These are phyloP conservation scores for Besnoitia besnoiti DNA, from an alignment of 169 alveolate species.

Conservation along the genomic window DNA sequence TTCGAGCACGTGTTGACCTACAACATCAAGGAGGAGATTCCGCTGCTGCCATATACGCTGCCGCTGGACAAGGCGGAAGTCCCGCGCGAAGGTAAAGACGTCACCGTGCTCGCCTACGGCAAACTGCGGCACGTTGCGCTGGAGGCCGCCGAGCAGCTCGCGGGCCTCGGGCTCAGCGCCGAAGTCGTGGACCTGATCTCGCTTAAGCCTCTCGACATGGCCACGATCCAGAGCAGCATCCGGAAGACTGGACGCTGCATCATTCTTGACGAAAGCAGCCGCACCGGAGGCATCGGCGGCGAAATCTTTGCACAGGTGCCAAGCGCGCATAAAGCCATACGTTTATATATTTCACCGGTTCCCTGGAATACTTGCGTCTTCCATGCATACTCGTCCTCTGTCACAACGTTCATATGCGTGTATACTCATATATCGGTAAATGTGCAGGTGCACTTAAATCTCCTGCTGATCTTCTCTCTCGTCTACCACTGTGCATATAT, in stretches of 20 bases:
- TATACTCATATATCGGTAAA: background rate
- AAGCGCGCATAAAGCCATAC: no score
- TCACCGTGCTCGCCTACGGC: slow-evolving; percentile 87
- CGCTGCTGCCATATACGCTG: slow-evolving; percentile 83
- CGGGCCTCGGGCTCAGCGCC: slow-evolving; percentile 81
- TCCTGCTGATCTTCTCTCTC: background rate
- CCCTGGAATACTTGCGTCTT: background rate
- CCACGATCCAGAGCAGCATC: slow-evolving; percentile 83
- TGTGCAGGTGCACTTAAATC: background rate
- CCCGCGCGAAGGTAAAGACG: slow-evolving; percentile 85
- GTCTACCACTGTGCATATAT: background rate
- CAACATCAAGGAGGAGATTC: slow-evolving; percentile 82
- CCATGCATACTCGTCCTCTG: background rate
- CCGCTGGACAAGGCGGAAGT: slow-evolving; percentile 91
- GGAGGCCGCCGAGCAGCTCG: slow-evolving; percentile 86
- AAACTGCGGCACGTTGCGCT: slow-evolving; percentile 85
- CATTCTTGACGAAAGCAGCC: slow-evolving; percentile 92
- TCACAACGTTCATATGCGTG: background rate
- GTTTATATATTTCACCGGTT: background rate
- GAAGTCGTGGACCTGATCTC: slow-evolving; percentile 91
- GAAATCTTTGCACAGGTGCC: slow-evolving; percentile 80
- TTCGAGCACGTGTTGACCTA: slow-evolving; percentile 91
- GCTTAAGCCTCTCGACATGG: slow-evolving; percentile 88
- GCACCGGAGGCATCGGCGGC: slow-evolving; percentile 90
- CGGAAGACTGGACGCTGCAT: slow-evolving; percentile 88